Conservation (phyloP, 202 grass and related monocot genomes). For the Digitaria exilis region DNA sequence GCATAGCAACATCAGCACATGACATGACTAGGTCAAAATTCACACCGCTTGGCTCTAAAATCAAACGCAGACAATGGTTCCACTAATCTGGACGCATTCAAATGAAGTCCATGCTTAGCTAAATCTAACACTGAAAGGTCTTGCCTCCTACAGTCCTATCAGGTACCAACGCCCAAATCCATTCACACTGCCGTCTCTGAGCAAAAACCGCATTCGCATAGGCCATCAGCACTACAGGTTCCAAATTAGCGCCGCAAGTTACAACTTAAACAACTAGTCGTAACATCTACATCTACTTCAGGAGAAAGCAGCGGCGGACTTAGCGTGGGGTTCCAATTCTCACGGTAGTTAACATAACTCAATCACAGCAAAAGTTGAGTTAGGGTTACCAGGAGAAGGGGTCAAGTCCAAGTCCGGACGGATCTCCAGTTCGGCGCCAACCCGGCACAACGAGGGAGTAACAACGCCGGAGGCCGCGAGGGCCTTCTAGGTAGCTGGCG, state of each 20-base stretch:
- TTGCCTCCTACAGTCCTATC: too few species aligned
- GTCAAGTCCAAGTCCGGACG: background rate
- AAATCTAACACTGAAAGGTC: too few species aligned
- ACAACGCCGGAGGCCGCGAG: background rate
- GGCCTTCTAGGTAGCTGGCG: background rate
- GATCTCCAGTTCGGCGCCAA: background rate
- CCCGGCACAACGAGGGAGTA: too few species aligned
- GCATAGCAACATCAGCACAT: conserved; percentile 27
- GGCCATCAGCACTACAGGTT: background rate
- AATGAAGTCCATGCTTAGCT: background rate
- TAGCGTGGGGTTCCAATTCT: background rate
- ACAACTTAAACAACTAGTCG: conserved; percentile 13
- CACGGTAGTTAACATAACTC: background rate
- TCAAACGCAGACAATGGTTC: background rate
- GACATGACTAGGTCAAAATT: conserved; percentile 11
- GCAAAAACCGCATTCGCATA: background rate
- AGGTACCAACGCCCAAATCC: background rate
- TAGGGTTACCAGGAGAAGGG: too few species aligned
- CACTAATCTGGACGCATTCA: background rate
- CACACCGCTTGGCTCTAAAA: conserved; percentile 1
- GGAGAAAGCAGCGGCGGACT: background rate
- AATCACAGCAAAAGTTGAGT: too few species aligned
- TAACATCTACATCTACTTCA: background rate
- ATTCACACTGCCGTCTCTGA: background rate
- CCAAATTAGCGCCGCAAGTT: background rate